These are phyloP conservation scores for Pueraria montana DNA, from an alignment of 306 rosid species.

Conservation along the genomic window DNA sequence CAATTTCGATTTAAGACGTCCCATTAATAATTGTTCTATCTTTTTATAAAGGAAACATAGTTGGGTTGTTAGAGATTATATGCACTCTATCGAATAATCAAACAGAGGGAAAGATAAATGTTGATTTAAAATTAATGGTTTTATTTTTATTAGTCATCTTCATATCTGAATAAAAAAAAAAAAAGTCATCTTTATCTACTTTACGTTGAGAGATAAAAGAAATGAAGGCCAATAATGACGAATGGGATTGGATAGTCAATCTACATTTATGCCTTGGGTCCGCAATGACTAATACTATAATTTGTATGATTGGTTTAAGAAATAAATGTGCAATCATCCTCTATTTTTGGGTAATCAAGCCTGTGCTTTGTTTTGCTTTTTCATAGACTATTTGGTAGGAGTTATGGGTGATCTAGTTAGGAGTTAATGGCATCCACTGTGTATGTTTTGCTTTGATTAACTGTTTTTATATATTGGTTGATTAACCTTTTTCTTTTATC, in stretches of 20 bases:
- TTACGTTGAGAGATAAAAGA: not conserved
- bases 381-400: conserved; percentile 18
- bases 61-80: not conserved
- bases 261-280: not conserved
- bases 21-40: not conserved
- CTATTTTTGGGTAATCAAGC: not conserved
- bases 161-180: too few relatives aligned
- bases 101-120: not conserved
- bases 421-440: not conserved
- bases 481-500: too few relatives aligned
- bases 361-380: conserved; percentile 2
- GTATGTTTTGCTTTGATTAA: not conserved
- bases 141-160: not conserved
- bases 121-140: not conserved
- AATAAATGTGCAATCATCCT: not conserved
- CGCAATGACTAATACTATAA: not conserved
- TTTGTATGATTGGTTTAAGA: conserved; percentile 4
- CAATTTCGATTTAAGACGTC: not conserved
- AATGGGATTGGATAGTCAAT: not conserved
- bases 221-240: not conserved
- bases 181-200: not conserved
- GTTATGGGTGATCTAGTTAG: not conserved
- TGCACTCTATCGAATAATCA: not conserved
- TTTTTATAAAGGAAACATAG: not conserved
- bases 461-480: not conserved